Percentiles rank a stretch among this genome's conserved stretches.
These are phyloP conservation scores for Shiraia sp. DNA, from an alignment of 2,329 filamentous ascomycete genomes.

Conservation along the genomic window DNA sequence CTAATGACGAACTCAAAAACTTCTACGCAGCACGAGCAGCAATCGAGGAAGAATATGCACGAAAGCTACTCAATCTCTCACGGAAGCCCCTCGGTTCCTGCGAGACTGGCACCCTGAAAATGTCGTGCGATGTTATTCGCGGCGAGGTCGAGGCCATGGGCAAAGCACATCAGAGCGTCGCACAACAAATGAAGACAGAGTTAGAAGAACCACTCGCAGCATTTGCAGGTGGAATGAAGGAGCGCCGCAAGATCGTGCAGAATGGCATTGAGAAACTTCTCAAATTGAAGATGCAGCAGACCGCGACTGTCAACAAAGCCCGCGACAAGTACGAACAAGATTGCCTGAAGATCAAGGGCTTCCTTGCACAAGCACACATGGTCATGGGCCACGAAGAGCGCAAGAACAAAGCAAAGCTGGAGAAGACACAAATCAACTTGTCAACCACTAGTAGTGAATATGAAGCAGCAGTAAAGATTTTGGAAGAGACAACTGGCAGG, in stretches of 20 bases:
- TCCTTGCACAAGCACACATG: conserved; percentile 98
- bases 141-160: conserved; percentile 91
- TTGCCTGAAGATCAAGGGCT: conserved; percentile 97
- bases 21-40: conserved; percentile 91
- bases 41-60: conserved; percentile 95
- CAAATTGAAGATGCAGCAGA: conserved; percentile 92
- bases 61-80: conserved; percentile 82
- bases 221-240: conserved; percentile 94
- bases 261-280: conserved; percentile 90
- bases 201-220: conserved; percentile 90
- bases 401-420: conserved; percentile 97
- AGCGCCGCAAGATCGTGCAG: conserved; percentile 94
- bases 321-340: conserved; percentile 96
- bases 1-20: conserved; percentile 80
- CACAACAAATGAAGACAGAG: conserved; percentile 92
- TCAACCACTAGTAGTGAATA: conserved; percentile 92
- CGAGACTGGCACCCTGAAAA: conserved; percentile 80
- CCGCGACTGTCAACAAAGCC: conserved; percentile 88
- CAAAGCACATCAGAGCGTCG: conserved; percentile 89
- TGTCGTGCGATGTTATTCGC: conserved; percentile 83
- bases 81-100: conserved; percentile 87
- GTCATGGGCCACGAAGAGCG: conserved; percentile 99
- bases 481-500: conserved; percentile 91
- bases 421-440: conserved; percentile 97
- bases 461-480: conserved; percentile 85